Evolutionary conservation across 192 early-diverging fungal genomes (phyloP).

Genomic region (Linnemannia hyalina): DNA sequence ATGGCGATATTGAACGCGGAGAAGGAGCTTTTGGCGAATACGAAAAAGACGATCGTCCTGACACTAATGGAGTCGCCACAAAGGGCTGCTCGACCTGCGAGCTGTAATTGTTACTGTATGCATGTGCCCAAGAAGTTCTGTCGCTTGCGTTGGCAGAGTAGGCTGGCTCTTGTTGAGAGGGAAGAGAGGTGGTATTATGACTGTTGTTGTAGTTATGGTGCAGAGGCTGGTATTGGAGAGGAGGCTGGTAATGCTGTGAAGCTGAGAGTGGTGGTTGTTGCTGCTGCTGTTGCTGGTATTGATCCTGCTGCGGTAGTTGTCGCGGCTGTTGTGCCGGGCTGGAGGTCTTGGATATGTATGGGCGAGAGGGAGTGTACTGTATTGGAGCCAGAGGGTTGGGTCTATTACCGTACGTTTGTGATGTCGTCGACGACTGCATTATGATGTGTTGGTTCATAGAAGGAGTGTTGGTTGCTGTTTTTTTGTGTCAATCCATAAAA

Average conservation of each 20-base stretch:
- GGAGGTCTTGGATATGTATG: background rate
- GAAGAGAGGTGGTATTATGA: background rate
- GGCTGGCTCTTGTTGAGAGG: background rate
- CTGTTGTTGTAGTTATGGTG: background rate
- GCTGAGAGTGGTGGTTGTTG: slow-evolving; percentile 5
- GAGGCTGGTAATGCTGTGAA: slow-evolving; percentile 21
- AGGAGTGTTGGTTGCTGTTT: background rate
- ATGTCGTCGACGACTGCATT: background rate
- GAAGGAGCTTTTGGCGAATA: background rate
- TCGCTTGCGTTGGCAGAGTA: background rate
- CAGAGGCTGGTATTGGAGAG: background rate
- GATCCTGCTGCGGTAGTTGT: background rate
- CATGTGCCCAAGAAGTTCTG: background rate
- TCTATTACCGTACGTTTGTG: slow-evolving; percentile 6
- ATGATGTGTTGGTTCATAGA: background rate
- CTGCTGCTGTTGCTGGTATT: slow-evolving; percentile 4
- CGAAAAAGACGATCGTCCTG: slow-evolving; percentile 1
- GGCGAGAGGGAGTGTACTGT: background rate
- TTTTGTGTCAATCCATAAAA: background rate
- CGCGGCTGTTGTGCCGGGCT: background rate
- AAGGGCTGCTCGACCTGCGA: background rate
- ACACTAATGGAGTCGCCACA: background rate
- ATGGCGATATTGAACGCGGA: background rate
- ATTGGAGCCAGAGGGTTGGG: slow-evolving; percentile 1
- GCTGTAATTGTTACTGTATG: background rate